These are phyloP conservation scores for Olyra latifolia DNA, from an alignment of 176 grass and related monocot species.

Conservation along the genomic window DNA sequence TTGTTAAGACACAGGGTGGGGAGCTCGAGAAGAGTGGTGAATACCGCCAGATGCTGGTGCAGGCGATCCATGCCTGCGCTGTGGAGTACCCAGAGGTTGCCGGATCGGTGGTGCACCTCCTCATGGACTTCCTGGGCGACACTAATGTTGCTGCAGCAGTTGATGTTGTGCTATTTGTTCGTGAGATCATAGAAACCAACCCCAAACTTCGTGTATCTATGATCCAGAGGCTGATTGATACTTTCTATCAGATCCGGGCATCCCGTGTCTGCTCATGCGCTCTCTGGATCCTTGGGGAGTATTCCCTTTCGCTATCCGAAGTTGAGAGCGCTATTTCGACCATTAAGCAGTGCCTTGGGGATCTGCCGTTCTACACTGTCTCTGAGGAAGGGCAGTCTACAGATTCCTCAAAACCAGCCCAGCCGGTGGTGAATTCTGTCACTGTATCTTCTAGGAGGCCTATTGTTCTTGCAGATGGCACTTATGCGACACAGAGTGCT, in stretches of 20 bases:
- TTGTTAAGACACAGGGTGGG: constrained; percentile 57
- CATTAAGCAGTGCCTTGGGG: constrained; percentile 69
- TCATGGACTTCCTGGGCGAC: constrained; percentile 79
- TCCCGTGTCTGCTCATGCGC: constrained; percentile 59
- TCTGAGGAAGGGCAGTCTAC: constrained; percentile 48
- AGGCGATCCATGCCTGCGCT: constrained; percentile 60
- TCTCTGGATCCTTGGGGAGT: constrained; percentile 69
- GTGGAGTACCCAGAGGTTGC: constrained; percentile 59
- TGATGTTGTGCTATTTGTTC: constrained; percentile 66
- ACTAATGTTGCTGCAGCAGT: constrained; percentile 54
- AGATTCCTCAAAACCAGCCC: constrained; percentile 37
- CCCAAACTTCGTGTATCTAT: constrained; percentile 69
- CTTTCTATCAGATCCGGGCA: constrained; percentile 68
- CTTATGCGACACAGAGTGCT: constrained; percentile 73
- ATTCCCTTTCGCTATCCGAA: constrained; percentile 62
- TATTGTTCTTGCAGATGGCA: constrained; percentile 63
- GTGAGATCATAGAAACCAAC: constrained; percentile 73
- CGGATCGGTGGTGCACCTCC: constrained; percentile 61
- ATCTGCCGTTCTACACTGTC: constrained; percentile 57
- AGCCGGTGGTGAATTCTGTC: constrained; percentile 36
- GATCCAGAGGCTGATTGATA: constrained; percentile 67
- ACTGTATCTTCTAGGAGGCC: constrained; percentile 61
- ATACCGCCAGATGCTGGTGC: constrained; percentile 73
- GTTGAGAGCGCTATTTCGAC: constrained; percentile 59
- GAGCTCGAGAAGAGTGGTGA: constrained; percentile 64